These are phyloP conservation scores for Chaetomium fimeti DNA, from an alignment of 495 filamentous ascomycete genomes.

Conservation along the genomic window DNA sequence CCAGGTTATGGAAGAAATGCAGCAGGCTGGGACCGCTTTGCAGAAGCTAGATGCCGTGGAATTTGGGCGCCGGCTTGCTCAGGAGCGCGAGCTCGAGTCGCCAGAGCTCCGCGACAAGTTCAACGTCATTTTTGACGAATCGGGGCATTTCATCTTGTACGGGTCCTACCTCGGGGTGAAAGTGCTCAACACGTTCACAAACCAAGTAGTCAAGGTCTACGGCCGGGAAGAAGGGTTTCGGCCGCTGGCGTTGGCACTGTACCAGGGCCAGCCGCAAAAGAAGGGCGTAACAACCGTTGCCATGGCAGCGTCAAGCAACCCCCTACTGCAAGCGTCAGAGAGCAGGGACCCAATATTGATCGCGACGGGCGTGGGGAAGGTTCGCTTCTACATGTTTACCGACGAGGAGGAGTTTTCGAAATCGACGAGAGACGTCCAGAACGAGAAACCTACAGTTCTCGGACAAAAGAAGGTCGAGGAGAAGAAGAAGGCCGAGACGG, in stretches of 20 bases:
- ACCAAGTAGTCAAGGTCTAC: constrained; percentile 82
- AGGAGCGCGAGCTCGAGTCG: constrained; percentile 81
- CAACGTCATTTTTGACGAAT: constrained; percentile 93
- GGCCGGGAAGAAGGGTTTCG: constrained; percentile 86
- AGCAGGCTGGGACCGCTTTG: constrained; percentile 80
- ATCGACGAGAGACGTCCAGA: constrained; percentile 85
- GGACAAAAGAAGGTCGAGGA: constrained; percentile 44
- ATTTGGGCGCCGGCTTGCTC: constrained; percentile 83
- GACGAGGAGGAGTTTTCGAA: constrained; percentile 83
- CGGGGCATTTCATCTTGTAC: constrained; percentile 90
- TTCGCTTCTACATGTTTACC: constrained; percentile 97
- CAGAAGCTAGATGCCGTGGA: constrained; percentile 83
- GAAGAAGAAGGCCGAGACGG: constrained; percentile 66
- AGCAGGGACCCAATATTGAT: constrained; percentile 86
- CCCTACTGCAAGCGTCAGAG: constrained; percentile 89
- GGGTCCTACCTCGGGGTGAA: constrained; percentile 89
- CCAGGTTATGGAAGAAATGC: constrained; percentile 82
- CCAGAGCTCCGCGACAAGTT: constrained; percentile 62
- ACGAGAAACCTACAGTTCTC: constrained; percentile 76
- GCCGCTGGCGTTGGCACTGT: constrained; percentile 78
- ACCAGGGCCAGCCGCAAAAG: constrained; percentile 90
- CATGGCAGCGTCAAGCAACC: constrained; percentile 94
- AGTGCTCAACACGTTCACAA: constrained; percentile 91
- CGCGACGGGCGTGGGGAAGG: constrained; percentile 78
- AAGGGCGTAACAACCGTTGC: constrained; percentile 92